Evolutionary conservation across 176 grass and related monocot species (phyloP), one percentile per base, ranked within the genome.

Genomic region (Aechmea fasciata): DNA sequence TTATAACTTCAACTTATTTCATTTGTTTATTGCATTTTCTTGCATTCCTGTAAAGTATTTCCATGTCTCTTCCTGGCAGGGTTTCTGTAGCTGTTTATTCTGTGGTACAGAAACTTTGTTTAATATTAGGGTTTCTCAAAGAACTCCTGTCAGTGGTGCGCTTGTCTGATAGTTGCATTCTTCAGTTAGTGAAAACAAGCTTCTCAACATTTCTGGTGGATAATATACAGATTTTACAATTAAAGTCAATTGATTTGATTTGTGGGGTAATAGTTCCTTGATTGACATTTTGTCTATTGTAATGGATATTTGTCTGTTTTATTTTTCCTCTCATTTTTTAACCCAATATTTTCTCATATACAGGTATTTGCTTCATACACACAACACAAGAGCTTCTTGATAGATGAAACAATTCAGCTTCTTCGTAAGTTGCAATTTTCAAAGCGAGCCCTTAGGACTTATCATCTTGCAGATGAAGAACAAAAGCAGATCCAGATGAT

Each of bases 401-500:
- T 94, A 77, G 95, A 99, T 82, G 95, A 99, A 87, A 99, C 90
- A 61, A 77, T 94, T 73, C 75, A 82, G 11, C 95, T 99, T 83
- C 80, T 99, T 72, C 79, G 82, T 13, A 99, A 99, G 81, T 78
- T 99, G 55, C 95, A 99, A 73, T 94, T 87, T 74, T 90, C 87
- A 17, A 99, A 79, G 83, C 85, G 84, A 78, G 87, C 90, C 51
- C 57, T 94, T 74, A 88, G 95, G 77, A 85, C 90, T 53, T 99
- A 84, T 73, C 90, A 86, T 92, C 80, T 99, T 52, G 82, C 95
- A 67, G 90, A 99, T 68, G 95, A 99, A 71, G 94, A 99, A 51
- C 87, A 99, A 63, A 94, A 90, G 63, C 87, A 99, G 83, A 99
- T 99, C 57, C 95, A 99, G 85, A 94, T 94, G 90, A 94, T 94